Base-by-base conservation (phyloP, 2,329 filamentous ascomycete genomes). In the Pseudogymnoascus sp. region DNA sequence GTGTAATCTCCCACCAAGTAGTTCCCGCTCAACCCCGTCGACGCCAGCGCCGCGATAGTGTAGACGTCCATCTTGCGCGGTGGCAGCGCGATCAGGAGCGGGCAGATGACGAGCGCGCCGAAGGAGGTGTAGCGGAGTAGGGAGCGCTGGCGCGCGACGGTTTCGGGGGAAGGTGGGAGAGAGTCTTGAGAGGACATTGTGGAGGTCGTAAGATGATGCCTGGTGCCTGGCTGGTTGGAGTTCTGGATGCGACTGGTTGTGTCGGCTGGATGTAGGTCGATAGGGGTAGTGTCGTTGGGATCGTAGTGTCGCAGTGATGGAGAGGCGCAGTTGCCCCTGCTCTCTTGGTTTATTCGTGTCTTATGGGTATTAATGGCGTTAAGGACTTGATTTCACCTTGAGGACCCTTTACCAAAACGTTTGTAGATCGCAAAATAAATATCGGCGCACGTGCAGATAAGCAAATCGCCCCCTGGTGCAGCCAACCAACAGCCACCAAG, bases 11-110 rank as follows among this genome's bases (percentile, higher is more conserved):
- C 62, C 1, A 67, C 62, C 11, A 74, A 63, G n/a, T 74, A 68
- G 61, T 74, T 73, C 2, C 64, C 69, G 31, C 67, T 69, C 1
- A 70, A 42, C 18, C 69, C 67, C 6, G 69, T 72, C 1, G 78
- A 77, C 29, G 77, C 72, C 45, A 77, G 73, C 6, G 87, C 78
- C 0, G 76, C 77, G 68, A 84, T 77, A 16, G 84, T 86, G 74
- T 84, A 86, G 62, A 82, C 69, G 70, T 87, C 84, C 60, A 87
- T 73, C 73, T 86, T 86, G 54, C 85, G 82, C 0, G 85, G 85
- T 8, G 85, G 85, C 8, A 87, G 73, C 14, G 79, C 70, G 59
- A 80, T 79, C 61, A 87, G 76, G 7, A 81, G 67, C 0, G 85
- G 85, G 65, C 81, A 83, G 59, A 78, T 71, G 18, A 87, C 70